Evolutionary conservation across 352 stramenopile genomes (phyloP), one percentile per base, ranked within the genome.

Genomic region (Globisporangium takayamanum): DNA sequence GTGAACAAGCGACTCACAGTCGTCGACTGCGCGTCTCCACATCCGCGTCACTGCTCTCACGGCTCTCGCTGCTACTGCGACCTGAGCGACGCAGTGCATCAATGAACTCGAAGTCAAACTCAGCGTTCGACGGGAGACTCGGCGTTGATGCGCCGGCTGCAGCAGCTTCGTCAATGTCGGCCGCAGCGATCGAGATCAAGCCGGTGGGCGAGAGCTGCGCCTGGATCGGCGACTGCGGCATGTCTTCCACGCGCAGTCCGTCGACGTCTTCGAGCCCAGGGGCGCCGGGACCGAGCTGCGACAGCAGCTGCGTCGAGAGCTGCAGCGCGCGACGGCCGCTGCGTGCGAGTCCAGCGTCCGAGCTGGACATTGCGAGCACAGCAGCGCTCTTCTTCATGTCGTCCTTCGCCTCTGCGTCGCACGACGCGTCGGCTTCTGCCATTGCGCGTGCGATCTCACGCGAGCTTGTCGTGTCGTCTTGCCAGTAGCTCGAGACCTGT

Each of bases 101-200:
- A 42, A 92, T 83, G 63, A 86, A 83, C 15, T 77, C 78, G 62
- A 76, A 73, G 56, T 92, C 80, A 46, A 92, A 60, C 16, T 87
- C 74, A 2, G 73, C 69, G 55, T 79, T 77, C 39, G 15, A 14
- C 18, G 54, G 48, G 5, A 57, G 26, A 68, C 53, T 15, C 67
- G 66, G 44, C 37, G 68, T 26, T 44, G 62, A 49, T n/a, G 42
- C 37, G 44, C 10, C 36, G 20, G 72, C 73, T 3, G 60, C 69
- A 36, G 71, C 58, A 6, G 80, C 79, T 52, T 93, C 78, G 58
- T 93, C 84, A 50, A 93, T 89, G 57, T 93, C 84, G 3, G 84
- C 84, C 4, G 84, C 84, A 46, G 84, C 84, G 55, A 93, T 91
- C 7, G 84, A 93, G 55, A 93, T 93, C 37, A 93, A 70, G 0